These are phyloP conservation scores for Tuctoria greenei DNA, from an alignment of 176 grass and related monocot species.

Conservation along the genomic window DNA sequence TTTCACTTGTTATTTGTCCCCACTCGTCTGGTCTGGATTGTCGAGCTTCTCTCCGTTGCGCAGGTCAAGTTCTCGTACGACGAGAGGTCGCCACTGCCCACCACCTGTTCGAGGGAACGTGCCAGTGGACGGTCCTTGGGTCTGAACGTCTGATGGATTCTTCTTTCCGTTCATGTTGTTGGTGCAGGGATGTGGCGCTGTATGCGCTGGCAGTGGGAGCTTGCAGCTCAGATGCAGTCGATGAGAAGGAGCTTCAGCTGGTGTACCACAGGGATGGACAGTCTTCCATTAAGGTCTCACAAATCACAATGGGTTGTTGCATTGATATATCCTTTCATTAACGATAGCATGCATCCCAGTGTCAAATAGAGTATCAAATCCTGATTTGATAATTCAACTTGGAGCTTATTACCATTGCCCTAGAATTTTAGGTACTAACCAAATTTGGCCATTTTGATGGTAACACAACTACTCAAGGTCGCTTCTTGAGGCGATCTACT, in stretches of 20 bases:
- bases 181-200: conserved; percentile 17
- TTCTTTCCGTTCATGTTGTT: conserved; percentile 1
- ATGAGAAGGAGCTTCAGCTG: conserved; percentile 27
- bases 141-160: conserved; percentile 3
- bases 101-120: conserved; percentile 13
- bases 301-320: not conserved
- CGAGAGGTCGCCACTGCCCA: conserved; percentile 14
- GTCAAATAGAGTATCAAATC: not conserved
- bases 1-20: not conserved
- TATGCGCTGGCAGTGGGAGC: not conserved
- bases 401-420: not conserved
- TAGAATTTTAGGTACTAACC: not conserved
- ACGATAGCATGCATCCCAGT: not conserved
- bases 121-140: not conserved
- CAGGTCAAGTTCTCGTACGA: conserved; percentile 14
- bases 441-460: not conserved
- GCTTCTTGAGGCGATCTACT: not conserved
- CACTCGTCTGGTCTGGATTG: not conserved
- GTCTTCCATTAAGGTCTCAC: conserved; percentile 6
- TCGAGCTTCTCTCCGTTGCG: not conserved
- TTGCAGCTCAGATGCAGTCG: conserved; percentile 5
- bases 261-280: conserved; percentile 5
- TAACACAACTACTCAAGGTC: not conserved
- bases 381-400: not conserved
- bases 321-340: not conserved